Evolutionary conservation across 306 rosid species (phyloP).

Genomic region (Quercus gilva): DNA sequence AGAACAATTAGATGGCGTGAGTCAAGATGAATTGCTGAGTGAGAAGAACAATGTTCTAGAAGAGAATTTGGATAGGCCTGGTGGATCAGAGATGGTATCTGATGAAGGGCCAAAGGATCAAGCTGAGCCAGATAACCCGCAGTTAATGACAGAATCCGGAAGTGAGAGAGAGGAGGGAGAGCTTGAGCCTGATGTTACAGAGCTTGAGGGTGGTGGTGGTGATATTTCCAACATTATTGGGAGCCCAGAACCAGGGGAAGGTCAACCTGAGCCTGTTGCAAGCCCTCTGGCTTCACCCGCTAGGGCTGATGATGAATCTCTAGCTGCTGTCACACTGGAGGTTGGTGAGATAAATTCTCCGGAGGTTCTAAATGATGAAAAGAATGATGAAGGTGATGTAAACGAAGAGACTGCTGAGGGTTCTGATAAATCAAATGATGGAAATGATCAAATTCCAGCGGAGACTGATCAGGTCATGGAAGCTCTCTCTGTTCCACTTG

Average conservation of each 20-base stretch:
- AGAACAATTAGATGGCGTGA: conserved; percentile 43
- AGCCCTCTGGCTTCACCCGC: conserved; percentile 66
- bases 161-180: conserved; percentile 93
- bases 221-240: conserved; percentile 36
- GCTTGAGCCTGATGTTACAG: conserved; percentile 55
- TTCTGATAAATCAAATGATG: conserved; percentile 65
- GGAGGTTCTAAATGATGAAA: conserved; percentile 60
- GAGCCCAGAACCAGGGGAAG: conserved; percentile 56
- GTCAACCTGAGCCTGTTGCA: conserved; percentile 49
- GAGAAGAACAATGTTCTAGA: conserved; percentile 44
- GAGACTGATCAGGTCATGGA: conserved; percentile 61
- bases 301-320: conserved; percentile 58
- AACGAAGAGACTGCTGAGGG: conserved; percentile 71
- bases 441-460: conserved; percentile 37
- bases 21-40: conserved; percentile 52
- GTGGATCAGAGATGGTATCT: conserved; percentile 37
- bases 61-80: conserved; percentile 55
- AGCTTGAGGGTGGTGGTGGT: conserved; percentile 53
- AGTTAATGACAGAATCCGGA: conserved; percentile 35
- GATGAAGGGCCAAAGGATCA: conserved; percentile 66
- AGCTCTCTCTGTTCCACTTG: conserved; percentile 33
- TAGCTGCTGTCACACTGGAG: conserved; percentile 33
- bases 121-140: conserved; percentile 58
- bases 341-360: conserved; percentile 61
- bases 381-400: conserved; percentile 59